Percentiles rank a stretch among this genome's conserved stretches.
Conservation (phyloP, 73 alveolate genomes). For the Blepharisma stoltei region DNA sequence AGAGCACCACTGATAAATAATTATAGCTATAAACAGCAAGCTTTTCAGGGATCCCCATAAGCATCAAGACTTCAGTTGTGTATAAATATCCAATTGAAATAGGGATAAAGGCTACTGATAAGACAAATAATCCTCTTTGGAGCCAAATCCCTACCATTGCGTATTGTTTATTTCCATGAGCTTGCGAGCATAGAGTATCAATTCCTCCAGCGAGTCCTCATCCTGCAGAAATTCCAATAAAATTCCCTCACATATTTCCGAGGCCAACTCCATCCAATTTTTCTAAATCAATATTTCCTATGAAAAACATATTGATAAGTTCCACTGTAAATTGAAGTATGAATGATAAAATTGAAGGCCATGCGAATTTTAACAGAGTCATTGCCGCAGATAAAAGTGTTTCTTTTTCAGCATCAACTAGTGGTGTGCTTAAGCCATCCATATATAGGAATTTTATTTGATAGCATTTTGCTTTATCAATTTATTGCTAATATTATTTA, state of each 20-base stretch:
- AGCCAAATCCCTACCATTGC: constrained; percentile 33
- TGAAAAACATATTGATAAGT: neutral
- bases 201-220: constrained; percentile 41
- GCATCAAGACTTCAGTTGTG: constrained; percentile 25
- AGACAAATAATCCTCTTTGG: constrained; percentile 31
- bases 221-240: constrained; percentile 27
- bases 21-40: constrained; percentile 29
- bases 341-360: neutral
- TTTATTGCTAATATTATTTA: no score
- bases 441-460: no score
- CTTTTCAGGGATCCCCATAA: constrained; percentile 14
- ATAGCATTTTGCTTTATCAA: no score
- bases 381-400: no score
- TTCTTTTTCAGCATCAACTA: no score
- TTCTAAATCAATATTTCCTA: neutral
- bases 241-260: constrained; percentile 17
- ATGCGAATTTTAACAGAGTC: neutral
- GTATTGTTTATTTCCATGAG: constrained; percentile 37
- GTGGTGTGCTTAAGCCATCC: no score
- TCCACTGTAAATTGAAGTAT: neutral
- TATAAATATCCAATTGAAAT: constrained; percentile 14
- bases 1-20: constrained; percentile 26
- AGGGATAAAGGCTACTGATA: constrained; percentile 36
- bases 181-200: constrained; percentile 34
- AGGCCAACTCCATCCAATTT: neutral